Conservation (phyloP, 805 yeast genomes). For the Metschnikowia orientalis region DNA sequence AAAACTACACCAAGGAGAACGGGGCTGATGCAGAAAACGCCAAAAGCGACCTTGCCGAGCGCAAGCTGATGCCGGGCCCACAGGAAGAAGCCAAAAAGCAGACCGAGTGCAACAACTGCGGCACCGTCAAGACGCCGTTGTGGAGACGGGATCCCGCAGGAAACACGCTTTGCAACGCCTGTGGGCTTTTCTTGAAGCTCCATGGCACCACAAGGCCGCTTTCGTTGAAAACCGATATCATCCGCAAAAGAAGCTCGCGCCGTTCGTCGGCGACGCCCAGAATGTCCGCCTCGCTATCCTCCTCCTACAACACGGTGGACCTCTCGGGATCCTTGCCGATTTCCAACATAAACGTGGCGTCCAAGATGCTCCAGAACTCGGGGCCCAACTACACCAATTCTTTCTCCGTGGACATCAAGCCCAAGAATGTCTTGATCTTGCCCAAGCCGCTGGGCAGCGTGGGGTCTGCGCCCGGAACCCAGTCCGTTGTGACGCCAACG, state of each 20-base stretch:
- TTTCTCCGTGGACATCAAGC: conserved; percentile 17
- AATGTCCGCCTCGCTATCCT: conserved; percentile 9
- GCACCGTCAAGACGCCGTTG: conserved; percentile 55
- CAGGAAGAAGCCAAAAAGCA: conserved; percentile 7
- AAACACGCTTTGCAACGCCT: conserved; percentile 59
- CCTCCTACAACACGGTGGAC: conserved; percentile 6
- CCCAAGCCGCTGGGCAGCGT: conserved; percentile 31
- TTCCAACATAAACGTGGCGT: conserved; percentile 6
- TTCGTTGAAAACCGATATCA: conserved; percentile 53
- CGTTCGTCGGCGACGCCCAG: conserved; percentile 13
- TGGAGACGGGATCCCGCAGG: conserved; percentile 61
- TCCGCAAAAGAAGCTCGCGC: conserved; percentile 52
- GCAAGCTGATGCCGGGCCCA: not conserved
- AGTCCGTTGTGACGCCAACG: conserved; percentile 3
- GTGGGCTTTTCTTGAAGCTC: conserved; percentile 56
- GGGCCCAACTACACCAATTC: conserved; percentile 9
- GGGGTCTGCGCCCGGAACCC: conserved; percentile 3
- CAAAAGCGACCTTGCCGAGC: not conserved
- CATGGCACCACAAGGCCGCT: conserved; percentile 62
- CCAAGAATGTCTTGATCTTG: conserved; percentile 37
- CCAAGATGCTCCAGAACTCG: conserved; percentile 6
- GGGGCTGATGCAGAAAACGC: not conserved
- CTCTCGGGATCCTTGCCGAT: conserved; percentile 9
- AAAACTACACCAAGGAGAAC: conserved; percentile 3
- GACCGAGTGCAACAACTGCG: conserved; percentile 54